Evolutionary conservation across 331 rosid genomes (phyloP), one percentile per base, ranked within the genome.

Genomic region (Quercus lobata): DNA sequence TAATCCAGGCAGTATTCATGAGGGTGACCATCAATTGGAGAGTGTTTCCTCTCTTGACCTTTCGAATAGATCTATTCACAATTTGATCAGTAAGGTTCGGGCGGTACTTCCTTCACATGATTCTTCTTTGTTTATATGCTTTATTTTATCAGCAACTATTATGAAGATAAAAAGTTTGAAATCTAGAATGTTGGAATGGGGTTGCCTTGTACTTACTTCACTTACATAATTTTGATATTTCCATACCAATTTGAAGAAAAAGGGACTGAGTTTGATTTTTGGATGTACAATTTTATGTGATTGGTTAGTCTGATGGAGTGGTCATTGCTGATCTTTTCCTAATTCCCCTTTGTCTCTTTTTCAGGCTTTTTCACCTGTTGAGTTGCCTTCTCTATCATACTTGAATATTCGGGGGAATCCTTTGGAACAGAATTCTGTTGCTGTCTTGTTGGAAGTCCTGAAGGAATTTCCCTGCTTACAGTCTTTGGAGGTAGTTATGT

Each of bases 321-420:
- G 30, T 74, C 76, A 63, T 24, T 61, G 56, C 60, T 57, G 44
- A 41, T 65, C 18, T 69, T 78, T 52, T 81, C 22, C 35, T 57
- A 71, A 4, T 57, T 69, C 12, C 37, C 62, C 56, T 44, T 62
- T 76, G 16, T 49, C 55, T 49, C 55, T 57, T 80, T 57, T 68
- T 37, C 80, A 95, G 97, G 93, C 90, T 10, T 89, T 91, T 90
- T 83, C 97, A 34, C 93, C 93, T 55, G 29, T 62, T 76, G 71
- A 79, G 76, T 82, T 92, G 74, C 96, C 97, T 55, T 82, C 90
- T 58, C 91, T 95, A 71, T 87, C 96, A 12, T 27, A 83, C 94
- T 89, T 92, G 89, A 92, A 92, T 80, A 83, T 95, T 82, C 90
- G 82, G 37, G 91, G 93, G 83, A 95, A 95, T 83, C 87, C 93